Evolutionary conservation across 805 yeast species (phyloP).

Genomic region (Saccharomycopsis oosterbeekiorum): DNA sequence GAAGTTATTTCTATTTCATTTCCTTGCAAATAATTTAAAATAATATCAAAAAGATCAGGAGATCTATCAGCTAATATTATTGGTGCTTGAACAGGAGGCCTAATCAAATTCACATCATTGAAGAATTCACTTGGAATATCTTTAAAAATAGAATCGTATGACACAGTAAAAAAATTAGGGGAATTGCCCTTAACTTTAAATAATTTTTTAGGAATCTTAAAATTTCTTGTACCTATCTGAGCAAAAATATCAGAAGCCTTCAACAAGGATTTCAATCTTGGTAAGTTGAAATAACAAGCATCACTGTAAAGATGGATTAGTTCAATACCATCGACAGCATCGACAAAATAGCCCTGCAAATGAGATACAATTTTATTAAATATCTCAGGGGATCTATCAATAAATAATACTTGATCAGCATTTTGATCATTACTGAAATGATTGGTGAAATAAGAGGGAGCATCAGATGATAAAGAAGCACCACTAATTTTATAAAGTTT

Average conservation of each 20-base stretch:
- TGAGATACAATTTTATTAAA: slow-evolving; percentile 62
- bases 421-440: slow-evolving; percentile 35
- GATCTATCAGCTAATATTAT: slow-evolving; percentile 39
- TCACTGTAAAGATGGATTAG: slow-evolving; percentile 58
- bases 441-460: slow-evolving; percentile 79
- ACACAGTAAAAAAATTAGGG: slow-evolving; percentile 69
- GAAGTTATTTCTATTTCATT: slow-evolving; percentile 36
- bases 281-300: slow-evolving; percentile 60
- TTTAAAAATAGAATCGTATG: slow-evolving; percentile 41
- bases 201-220: slow-evolving; percentile 48
- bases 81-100: slow-evolving; percentile 75
- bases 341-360: slow-evolving; percentile 69
- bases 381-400: slow-evolving; percentile 65
- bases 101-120: slow-evolving; percentile 33
- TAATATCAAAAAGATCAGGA: slow-evolving; percentile 41
- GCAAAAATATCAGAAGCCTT: slow-evolving; percentile 45
- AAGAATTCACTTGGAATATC: slow-evolving; percentile 39
- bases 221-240: slow-evolving; percentile 48
- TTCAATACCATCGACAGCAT: slow-evolving; percentile 48
- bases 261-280: slow-evolving; percentile 41
- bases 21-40: slow-evolving; percentile 50
- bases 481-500: slow-evolving; percentile 54
- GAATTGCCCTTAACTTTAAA: slow-evolving; percentile 53
- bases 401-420: slow-evolving; percentile 34
- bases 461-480: slow-evolving; percentile 76